Evolutionary conservation across 2,329 filamentous ascomycete species (phyloP).

Genomic region (Aureobasidium sp.): DNA sequence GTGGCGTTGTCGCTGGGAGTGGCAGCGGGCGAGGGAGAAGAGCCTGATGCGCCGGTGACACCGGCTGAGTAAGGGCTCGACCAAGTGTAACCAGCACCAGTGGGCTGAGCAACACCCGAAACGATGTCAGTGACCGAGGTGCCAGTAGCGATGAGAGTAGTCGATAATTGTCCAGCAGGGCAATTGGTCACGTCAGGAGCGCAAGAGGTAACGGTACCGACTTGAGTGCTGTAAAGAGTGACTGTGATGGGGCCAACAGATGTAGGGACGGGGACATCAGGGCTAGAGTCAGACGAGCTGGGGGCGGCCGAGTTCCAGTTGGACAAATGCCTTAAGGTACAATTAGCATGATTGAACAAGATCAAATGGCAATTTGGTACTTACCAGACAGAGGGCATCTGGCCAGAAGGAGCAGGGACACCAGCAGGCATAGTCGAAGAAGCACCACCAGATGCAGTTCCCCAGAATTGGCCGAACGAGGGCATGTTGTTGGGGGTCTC

Average conservation of each 20-base stretch:
- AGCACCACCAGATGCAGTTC: background rate
- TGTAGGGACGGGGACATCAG: background rate
- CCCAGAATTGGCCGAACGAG: slow-evolving; percentile 12
- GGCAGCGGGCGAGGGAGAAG: background rate
- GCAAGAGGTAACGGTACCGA: slow-evolving; percentile 17
- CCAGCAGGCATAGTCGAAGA: slow-evolving; percentile 3
- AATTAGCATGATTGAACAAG: too few species aligned
- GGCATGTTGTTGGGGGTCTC: slow-evolving; percentile 14
- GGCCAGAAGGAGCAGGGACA: slow-evolving; percentile 1
- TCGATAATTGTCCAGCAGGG: slow-evolving; percentile 4
- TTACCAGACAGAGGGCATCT: slow-evolving; percentile 10
- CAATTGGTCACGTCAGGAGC: slow-evolving; percentile 14
- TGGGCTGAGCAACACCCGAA: background rate
- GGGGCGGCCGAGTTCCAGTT: background rate
- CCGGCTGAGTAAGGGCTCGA: background rate
- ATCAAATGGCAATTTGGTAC: too few species aligned
- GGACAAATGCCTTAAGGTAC: too few species aligned
- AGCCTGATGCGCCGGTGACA: slow-evolving; percentile 6
- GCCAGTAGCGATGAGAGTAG: background rate
- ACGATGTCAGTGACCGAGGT: background rate
- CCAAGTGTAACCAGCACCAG: background rate
- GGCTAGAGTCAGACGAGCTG: background rate
- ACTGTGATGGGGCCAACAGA: slow-evolving; percentile 14
- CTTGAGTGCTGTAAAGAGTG: slow-evolving; percentile 17
- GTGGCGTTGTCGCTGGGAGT: background rate